Evolutionary conservation across 345 rosid species (phyloP).

Genomic region (Moringa oleifera): DNA sequence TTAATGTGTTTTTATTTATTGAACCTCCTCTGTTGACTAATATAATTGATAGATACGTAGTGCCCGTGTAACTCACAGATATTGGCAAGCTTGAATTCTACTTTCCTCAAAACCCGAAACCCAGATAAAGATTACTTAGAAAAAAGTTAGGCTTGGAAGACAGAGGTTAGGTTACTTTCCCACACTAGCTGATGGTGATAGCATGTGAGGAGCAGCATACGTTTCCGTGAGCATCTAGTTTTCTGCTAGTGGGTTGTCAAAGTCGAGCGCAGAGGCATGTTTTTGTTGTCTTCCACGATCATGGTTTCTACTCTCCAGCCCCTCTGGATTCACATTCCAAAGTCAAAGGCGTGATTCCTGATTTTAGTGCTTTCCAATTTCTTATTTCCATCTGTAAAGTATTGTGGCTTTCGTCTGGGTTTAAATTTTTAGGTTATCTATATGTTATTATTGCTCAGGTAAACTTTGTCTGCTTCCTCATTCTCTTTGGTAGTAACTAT

Average conservation of each 20-base stretch:
- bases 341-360: not conserved
- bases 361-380: not conserved
- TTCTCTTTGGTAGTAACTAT: no score
- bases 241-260: no score
- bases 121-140: not conserved
- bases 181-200: no score
- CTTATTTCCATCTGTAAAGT: not conserved
- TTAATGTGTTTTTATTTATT: no score
- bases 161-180: conserved; percentile 5
- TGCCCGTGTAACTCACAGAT: no score
- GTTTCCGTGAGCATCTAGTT: no score
- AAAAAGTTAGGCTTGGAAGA: conserved; percentile 6
- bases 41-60: no score
- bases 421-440: not conserved
- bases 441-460: conserved; percentile 1
- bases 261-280: no score
- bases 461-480: conserved; percentile 2
- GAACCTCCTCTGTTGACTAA: no score
- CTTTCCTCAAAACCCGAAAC: conserved; percentile 8
- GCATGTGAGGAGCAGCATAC: no score
- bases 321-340: not conserved
- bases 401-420: not conserved
- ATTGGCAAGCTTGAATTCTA: conserved; percentile 12
- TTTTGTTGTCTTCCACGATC: no score
- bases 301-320: no score